These are phyloP conservation scores for Fusarium duplospermum DNA, from an alignment of 2,329 filamentous ascomycete genomes.

Conservation along the genomic window DNA sequence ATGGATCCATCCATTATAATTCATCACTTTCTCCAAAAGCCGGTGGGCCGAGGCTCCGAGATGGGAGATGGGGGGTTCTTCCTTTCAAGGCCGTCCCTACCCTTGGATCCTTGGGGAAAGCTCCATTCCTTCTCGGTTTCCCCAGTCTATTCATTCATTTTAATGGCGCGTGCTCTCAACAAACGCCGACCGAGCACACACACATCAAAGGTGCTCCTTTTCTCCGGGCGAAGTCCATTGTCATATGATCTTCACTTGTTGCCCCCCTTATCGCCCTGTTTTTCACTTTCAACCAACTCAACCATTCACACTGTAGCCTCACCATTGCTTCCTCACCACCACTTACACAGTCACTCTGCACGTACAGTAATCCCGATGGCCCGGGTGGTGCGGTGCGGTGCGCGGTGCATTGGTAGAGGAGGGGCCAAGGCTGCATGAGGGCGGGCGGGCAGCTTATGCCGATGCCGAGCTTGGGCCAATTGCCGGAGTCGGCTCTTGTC, in stretches of 20 bases:
- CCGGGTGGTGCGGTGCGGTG: conserved; percentile 7
- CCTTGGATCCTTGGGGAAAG: conserved; percentile 16
- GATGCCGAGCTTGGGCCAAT: conserved; percentile 34
- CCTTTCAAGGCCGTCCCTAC: background rate
- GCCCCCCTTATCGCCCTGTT: background rate
- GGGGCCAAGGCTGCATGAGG: conserved; percentile 15
- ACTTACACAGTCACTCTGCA: background rate
- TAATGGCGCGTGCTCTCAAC: conserved; percentile 35
- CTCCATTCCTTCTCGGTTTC: conserved; percentile 1
- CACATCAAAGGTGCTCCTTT: conserved; percentile 21
- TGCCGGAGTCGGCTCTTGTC: conserved; percentile 29
- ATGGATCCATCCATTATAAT: background rate
- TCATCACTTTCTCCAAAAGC: conserved; percentile 29
- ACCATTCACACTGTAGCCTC: background rate
- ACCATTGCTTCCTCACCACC: background rate
- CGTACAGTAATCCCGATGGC: conserved; percentile 24
- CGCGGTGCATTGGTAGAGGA: conserved; percentile 1
- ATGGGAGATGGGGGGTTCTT: conserved; percentile 4
- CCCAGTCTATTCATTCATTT: background rate
- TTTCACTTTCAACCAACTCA: background rate
- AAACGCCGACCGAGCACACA: conserved; percentile 7
- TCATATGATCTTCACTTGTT: background rate
- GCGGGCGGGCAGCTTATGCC: background rate
- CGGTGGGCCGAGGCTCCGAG: conserved; percentile 43
- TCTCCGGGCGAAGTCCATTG: conserved; percentile 10